These are phyloP conservation scores for Cordyceps sp. DNA, from an alignment of 2,329 filamentous ascomycete genomes.

Conservation along the genomic window DNA sequence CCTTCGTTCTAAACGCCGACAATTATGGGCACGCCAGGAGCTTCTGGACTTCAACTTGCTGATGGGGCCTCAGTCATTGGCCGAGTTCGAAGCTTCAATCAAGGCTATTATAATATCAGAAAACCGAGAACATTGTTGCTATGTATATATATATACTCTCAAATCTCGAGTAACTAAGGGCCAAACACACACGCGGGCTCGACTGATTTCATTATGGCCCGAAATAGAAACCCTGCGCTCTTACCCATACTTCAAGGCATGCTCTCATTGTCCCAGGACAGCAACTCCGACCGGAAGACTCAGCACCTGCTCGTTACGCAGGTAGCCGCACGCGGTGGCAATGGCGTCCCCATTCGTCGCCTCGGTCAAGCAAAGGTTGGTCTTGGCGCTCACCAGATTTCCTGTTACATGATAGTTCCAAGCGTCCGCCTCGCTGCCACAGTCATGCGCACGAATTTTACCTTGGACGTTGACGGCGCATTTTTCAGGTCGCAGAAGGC, in stretches of 20 bases:
- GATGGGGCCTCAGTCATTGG: no score
- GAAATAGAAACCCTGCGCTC: background rate
- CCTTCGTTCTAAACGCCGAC: no score
- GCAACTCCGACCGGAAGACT: conserved; percentile 23
- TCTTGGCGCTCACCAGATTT: conserved; percentile 19
- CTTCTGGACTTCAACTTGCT: no score
- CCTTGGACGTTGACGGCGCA: conserved; percentile 15
- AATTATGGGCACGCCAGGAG: no score
- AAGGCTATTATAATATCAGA: no score
- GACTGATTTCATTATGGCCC: no score
- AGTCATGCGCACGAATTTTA: no score
- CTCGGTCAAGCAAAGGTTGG: conserved; percentile 22
- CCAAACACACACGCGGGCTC: no score
- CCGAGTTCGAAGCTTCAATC: no score
- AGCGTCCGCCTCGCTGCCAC: conserved; percentile 11
- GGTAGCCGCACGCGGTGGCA: conserved; percentile 16
- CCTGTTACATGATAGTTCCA: conserved; percentile 28
- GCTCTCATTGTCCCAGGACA: background rate
- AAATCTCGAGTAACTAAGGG: no score
- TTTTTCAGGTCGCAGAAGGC: conserved; percentile 15
- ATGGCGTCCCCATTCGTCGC: conserved; percentile 8
- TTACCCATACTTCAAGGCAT: background rate
- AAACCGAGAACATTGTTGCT: no score
- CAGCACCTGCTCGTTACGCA: conserved; percentile 26
- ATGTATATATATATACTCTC: no score